These are phyloP conservation scores for Diaporthe aspalathi DNA, from an alignment of 2,329 filamentous ascomycete species.

Conservation along the genomic window DNA sequence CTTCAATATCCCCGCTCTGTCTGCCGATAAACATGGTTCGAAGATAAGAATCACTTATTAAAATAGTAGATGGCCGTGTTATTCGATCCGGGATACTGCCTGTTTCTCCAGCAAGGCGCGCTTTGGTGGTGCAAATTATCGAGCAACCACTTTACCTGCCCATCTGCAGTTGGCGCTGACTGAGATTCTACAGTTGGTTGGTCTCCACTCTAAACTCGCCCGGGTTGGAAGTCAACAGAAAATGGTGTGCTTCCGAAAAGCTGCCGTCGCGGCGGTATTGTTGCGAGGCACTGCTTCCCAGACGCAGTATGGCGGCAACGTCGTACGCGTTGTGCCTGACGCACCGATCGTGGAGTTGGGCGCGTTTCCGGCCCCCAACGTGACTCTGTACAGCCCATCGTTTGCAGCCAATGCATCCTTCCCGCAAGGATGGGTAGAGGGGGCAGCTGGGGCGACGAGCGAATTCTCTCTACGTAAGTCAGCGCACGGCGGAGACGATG, in stretches of 20 bases:
- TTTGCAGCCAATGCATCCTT: neutral
- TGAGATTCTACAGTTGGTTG: neutral
- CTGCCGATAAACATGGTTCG: neutral
- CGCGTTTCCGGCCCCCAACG: constrained; percentile 1
- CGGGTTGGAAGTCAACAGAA: neutral
- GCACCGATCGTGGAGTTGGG: neutral
- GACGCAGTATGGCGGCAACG: constrained; percentile 9
- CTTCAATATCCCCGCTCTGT: constrained; percentile 19
- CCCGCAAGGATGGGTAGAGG: neutral
- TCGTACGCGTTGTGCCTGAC: constrained; percentile 7
- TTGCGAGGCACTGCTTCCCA: neutral
- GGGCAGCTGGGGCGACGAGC: constrained; percentile 3
- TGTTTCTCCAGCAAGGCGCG: neutral
- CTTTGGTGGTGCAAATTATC: neutral
- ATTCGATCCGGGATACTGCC: too few species aligned
- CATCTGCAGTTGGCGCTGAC: neutral
- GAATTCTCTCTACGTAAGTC: neutral
- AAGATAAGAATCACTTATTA: constrained; percentile 3
- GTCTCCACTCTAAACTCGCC: too few species aligned
- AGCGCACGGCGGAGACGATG: neutral
- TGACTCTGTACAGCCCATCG: neutral
- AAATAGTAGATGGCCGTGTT: neutral
- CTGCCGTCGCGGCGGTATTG: neutral
- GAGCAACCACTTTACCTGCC: neutral
- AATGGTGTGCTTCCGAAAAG: neutral